These are phyloP conservation scores for Mycena capillaripes DNA, from an alignment of 768 basidiomycete species.

Conservation along the genomic window DNA sequence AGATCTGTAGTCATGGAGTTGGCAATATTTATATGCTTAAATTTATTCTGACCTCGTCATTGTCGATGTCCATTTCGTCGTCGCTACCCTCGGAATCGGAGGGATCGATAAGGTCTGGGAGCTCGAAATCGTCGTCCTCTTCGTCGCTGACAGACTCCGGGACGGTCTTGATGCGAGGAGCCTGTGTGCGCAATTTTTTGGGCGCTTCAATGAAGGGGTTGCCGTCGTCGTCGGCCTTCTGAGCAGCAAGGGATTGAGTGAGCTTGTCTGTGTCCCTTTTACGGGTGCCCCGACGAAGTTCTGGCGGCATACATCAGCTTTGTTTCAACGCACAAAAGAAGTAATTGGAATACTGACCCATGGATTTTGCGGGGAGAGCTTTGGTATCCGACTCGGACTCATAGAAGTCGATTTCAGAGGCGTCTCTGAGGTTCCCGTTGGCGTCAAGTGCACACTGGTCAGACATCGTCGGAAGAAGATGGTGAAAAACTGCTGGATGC, in stretches of 20 bases:
- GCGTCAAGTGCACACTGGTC: not conserved
- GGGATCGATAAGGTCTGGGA: not conserved
- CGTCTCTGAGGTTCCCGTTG: not conserved
- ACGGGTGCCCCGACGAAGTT: conserved; percentile 8
- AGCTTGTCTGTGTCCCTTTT: conserved; percentile 15
- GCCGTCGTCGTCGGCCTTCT: not conserved
- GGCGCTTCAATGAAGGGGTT: not conserved
- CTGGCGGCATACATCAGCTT: not conserved
- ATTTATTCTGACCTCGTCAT: not conserved
- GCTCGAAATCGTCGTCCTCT: not conserved
- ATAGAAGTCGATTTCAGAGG: not conserved
- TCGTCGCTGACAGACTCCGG: not conserved
- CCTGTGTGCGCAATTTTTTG: not conserved
- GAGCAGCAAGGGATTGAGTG: conserved; percentile 3
- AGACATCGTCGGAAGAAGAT: not conserved
- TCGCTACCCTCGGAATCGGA: not conserved
- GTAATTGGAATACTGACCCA: not conserved
- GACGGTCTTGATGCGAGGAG: not conserved
- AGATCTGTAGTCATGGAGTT: not conserved
- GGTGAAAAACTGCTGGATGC: not conserved
- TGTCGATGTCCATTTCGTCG: not conserved
- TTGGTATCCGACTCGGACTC: not conserved
- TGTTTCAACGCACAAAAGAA: not conserved
- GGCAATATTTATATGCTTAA: not conserved
- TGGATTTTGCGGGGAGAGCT: not conserved